Percentiles rank a stretch among this genome's conserved stretches.
phyloP scores from a whole-genome alignment of 495 filamentous ascomycete species.

The Sordaria brevicollis region DNA sequence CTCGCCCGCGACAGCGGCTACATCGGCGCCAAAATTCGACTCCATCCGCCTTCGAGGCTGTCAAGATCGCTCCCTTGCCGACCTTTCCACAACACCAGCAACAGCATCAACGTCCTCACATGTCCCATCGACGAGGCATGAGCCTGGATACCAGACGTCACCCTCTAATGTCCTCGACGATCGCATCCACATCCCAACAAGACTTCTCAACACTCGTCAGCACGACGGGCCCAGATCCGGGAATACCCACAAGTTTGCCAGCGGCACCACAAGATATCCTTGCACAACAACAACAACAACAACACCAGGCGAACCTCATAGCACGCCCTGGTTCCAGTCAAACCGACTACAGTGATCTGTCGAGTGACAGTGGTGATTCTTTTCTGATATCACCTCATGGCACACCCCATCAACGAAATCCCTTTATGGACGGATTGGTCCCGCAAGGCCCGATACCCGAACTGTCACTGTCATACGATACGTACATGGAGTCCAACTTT shows the following conservation, averaged over 20 bases:
- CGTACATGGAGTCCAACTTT: constrained; percentile 30
- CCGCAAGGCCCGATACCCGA: constrained; percentile 17
- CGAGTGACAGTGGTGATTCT: constrained; percentile 15
- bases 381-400: constrained; percentile 39
- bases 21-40: constrained; percentile 87
- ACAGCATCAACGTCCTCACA: constrained; percentile 28
- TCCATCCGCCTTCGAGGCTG: constrained; percentile 60
- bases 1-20: constrained; percentile 59
- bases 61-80: constrained; percentile 52
- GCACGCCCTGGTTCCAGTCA: constrained; percentile 49
- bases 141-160: constrained; percentile 63
- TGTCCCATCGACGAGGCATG: constrained; percentile 64
- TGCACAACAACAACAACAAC: constrained; percentile 76
- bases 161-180: constrained; percentile 29
- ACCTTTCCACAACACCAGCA: constrained; percentile 39
- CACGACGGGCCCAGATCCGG: constrained; percentile 50
- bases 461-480: constrained; percentile 26
- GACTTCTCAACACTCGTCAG: constrained; percentile 41
- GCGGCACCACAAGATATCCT: constrained; percentile 46
- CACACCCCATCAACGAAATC: constrained; percentile 31
- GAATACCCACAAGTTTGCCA: constrained; percentile 28
- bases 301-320: constrained; percentile 31
- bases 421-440: constrained; percentile 29
- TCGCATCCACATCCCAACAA: constrained; percentile 34
- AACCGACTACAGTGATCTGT: constrained; percentile 12